Evolutionary conservation across 495 filamentous ascomycete species (phyloP).

Genomic region (Penicillium macrosclerotiorum): DNA sequence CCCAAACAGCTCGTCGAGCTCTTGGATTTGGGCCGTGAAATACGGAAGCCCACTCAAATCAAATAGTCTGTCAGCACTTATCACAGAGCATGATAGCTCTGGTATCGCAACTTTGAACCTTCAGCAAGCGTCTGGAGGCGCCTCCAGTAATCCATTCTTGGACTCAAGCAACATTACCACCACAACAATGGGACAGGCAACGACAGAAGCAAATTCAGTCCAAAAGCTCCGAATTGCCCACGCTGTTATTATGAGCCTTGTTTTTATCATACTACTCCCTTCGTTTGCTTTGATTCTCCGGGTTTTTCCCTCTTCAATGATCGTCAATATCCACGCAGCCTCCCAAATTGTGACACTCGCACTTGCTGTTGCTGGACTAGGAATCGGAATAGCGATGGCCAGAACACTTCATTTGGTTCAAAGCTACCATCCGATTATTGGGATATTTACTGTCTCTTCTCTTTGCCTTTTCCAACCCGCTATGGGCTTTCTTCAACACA

Average conservation of each 20-base stretch:
- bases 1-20: constrained; percentile 39
- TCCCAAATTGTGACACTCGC: constrained; percentile 58
- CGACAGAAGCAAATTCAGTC: constrained; percentile 4
- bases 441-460: constrained; percentile 53
- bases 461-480: constrained; percentile 63
- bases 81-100: constrained; percentile 55
- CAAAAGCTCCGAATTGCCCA: constrained; percentile 34
- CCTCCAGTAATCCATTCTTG: constrained; percentile 61
- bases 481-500: constrained; percentile 64
- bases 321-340: constrained; percentile 48
- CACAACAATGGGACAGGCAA: neutral
- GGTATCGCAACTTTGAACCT: constrained; percentile 15
- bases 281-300: constrained; percentile 45
- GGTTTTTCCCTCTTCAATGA: constrained; percentile 31
- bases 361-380: constrained; percentile 59
- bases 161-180: neutral
- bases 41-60: constrained; percentile 56
- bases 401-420: constrained; percentile 10
- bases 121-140: constrained; percentile 20
- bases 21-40: constrained; percentile 70
- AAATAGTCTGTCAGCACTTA: constrained; percentile 42
- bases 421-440: constrained; percentile 50
- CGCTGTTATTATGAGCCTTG: constrained; percentile 38
- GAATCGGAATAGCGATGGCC: constrained; percentile 55
- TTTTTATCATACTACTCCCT: constrained; percentile 50